A percentile compares a stretch with the other conserved stretches of the same genome.
Evolutionary conservation across 129 eudicot genomes (phyloP).

Genomic region (Daucus carota): DNA sequence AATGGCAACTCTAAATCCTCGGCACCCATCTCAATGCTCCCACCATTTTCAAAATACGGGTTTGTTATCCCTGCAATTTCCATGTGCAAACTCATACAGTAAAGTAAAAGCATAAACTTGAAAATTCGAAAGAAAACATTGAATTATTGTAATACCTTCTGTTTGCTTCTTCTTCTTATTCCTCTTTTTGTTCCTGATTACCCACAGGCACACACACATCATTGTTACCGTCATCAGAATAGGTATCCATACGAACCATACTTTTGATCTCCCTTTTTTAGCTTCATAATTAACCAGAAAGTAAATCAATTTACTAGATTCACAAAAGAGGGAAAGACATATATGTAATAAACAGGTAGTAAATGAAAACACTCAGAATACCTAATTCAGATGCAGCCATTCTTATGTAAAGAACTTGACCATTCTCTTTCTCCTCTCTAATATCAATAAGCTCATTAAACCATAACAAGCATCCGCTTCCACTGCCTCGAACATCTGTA

Average conservation of each 20-base stretch:
- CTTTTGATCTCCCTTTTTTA: neutral
- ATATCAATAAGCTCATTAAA: slow-evolving; percentile 42
- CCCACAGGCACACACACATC: neutral
- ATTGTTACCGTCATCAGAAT: neutral
- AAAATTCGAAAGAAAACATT: neutral
- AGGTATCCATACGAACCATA: neutral
- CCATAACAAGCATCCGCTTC: slow-evolving; percentile 67
- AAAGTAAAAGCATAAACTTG: neutral
- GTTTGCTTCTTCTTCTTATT: neutral
- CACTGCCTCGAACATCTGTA: slow-evolving; percentile 22
- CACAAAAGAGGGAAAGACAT: neutral
- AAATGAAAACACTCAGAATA: neutral
- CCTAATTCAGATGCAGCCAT: slow-evolving; percentile 43
- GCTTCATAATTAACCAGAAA: neutral
- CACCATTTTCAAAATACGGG: neutral
- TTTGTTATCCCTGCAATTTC: neutral
- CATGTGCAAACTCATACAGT: neutral
- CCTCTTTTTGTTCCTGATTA: neutral
- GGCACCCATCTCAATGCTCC: slow-evolving; percentile 10
- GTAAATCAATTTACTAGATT: neutral
- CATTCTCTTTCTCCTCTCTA: slow-evolving; percentile 11
- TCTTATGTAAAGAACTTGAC: slow-evolving; percentile 33
- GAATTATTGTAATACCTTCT: neutral
- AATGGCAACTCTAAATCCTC: slow-evolving; percentile 44
- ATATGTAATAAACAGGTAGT: neutral